Base-by-base conservation (phyloP, 441 rosid species). In the Francoa sonchifolia region DNA sequence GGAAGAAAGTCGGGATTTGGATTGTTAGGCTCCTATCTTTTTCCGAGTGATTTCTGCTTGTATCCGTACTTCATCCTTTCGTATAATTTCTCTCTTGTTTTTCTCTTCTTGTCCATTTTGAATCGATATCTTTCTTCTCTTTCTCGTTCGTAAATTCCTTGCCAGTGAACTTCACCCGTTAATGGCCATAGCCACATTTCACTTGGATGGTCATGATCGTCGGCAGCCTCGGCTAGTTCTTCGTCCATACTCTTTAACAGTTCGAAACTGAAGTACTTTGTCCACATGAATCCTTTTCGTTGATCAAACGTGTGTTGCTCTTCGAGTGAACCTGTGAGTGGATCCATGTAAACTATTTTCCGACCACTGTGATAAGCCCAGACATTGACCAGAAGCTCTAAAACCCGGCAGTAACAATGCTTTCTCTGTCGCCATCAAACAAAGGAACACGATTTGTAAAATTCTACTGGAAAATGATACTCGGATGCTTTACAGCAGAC, bases 81-180 rank as follows among this genome's bases (percentile, higher is more conserved):
- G 4, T 54, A 54, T 26, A 76, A 67, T 62, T 79, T 87, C 71
- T 81, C 95, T 53, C 67, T 74, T 0, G 66, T 75, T 68, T 81
- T 92, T 67, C 92, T 77, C 72, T 92, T 92, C 71, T 87, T 92
- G 42, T 87, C 92, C 99, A 92, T 92, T 71, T 92, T 92, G 43
- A 63, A 42, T 60, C 99, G 47, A 27, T 92, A 92, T 60, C 87
- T 81, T 58, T 81, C 82, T 65, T 81, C 99, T 36, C 95, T 82
- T 58, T 87, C 99, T 54, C 94, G 75, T 29, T 92, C 99, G 9
- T 92, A 87, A 32, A 87, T 65, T 46, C 99, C 99, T 66, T 76
- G 90, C 99, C 99, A 92, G 39, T 87, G 99, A 42, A 92, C 79
- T 71, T 92, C 97, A 3, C 99, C 99, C 0, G 89, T 92, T 45